Evolutionary conservation across 208 protist species (phyloP).

Genomic region (Leishmania braziliensis): DNA sequence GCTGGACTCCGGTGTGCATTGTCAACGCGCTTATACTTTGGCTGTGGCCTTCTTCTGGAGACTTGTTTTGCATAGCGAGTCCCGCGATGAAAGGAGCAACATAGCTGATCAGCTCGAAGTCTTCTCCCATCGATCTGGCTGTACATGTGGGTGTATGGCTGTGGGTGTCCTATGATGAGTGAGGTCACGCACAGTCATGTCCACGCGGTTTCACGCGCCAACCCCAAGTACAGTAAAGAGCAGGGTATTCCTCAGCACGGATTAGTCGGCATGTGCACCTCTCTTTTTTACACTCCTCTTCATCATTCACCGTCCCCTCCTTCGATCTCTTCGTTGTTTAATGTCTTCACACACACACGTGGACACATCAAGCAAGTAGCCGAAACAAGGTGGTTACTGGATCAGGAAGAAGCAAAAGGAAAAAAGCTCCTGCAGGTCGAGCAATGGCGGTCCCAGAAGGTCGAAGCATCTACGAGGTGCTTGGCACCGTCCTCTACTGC

Average conservation of each 20-base stretch:
- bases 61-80: neutral
- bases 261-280: too few relatives aligned
- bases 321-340: neutral
- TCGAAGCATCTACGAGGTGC: constrained; percentile 64
- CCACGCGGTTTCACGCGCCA: neutral
- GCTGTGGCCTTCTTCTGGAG: neutral
- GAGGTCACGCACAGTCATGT: neutral
- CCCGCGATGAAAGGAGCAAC: neutral
- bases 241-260: neutral
- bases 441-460: constrained; percentile 47
- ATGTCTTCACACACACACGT: neutral
- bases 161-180: neutral
- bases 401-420: neutral
- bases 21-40: neutral
- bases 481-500: constrained; percentile 74
- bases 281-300: neutral
- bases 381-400: neutral
- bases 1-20: neutral
- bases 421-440: neutral
- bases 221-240: neutral
- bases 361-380: neutral
- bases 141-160: neutral
- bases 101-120: neutral
- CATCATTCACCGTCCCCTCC: neutral
- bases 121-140: neutral